Percentiles rank a stretch among this genome's conserved stretches.
phyloP scores from a whole-genome alignment of 1,284 basidiomycete genomes.

The Irpex rosettiformis region DNA sequence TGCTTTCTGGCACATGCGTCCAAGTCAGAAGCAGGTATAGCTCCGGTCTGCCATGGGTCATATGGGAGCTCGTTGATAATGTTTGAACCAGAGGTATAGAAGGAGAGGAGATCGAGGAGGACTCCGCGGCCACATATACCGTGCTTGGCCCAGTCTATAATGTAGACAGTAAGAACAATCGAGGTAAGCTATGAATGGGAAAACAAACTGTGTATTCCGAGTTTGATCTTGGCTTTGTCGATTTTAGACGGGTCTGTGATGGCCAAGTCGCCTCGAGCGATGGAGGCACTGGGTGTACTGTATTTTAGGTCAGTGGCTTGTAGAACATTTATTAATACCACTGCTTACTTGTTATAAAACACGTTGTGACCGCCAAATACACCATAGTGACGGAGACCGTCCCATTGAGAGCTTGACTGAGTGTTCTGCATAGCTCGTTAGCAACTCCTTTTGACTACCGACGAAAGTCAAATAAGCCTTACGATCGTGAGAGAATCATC shows the following conservation, averaged over 20 bases:
- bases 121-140: conserved; percentile 73
- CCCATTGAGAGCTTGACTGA: conserved; percentile 76
- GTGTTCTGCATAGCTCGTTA: conserved; percentile 53
- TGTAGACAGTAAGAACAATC: neutral
- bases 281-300: conserved; percentile 44
- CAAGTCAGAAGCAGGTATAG: conserved; percentile 54
- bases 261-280: conserved; percentile 43
- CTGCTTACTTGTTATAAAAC: conserved; percentile 59
- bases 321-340: neutral
- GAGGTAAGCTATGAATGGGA: conserved; percentile 7
- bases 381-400: conserved; percentile 63
- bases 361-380: conserved; percentile 45
- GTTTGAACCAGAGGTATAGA: conserved; percentile 40
- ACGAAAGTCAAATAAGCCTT: neutral
- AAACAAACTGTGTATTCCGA: conserved; percentile 65
- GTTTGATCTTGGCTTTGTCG: conserved; percentile 39
- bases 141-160: conserved; percentile 65
- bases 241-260: conserved; percentile 39
- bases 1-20: conserved; percentile 56
- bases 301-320: neutral
- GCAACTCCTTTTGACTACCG: neutral
- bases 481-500: conserved; percentile 69
- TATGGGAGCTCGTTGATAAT: conserved; percentile 41
- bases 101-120: conserved; percentile 61
- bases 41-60: conserved; percentile 62